Percentiles rank a stretch among this genome's conserved stretches.
These are phyloP conservation scores for Leccinum incarnatum DNA, from an alignment of 768 basidiomycete species.

Conservation along the genomic window DNA sequence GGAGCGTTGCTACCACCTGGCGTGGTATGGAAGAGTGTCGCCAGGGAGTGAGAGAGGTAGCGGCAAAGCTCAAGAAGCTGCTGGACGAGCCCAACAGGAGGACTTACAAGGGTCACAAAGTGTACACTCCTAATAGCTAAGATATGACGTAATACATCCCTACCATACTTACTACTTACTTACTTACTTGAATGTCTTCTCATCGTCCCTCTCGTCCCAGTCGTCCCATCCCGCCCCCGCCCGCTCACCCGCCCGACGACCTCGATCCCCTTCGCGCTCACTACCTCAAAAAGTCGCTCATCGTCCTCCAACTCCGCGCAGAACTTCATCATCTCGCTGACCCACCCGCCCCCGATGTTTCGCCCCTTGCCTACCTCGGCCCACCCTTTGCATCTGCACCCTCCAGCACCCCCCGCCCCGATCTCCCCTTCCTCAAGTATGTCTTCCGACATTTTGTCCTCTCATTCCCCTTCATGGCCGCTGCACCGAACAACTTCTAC, in stretches of 20 bases:
- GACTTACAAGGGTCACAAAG: slow-evolving; percentile 32
- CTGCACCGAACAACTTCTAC: slow-evolving; percentile 90
- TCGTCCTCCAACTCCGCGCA: slow-evolving; percentile 78
- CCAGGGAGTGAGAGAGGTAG: slow-evolving; percentile 59
- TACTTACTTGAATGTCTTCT: not conserved
- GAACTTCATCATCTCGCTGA: slow-evolving; percentile 72
- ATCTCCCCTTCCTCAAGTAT: slow-evolving; percentile 87
- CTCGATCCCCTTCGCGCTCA: slow-evolving; percentile 92
- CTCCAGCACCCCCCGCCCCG: slow-evolving; percentile 52
- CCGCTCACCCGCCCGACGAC: slow-evolving; percentile 1
- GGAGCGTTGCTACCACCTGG: slow-evolving; percentile 71
- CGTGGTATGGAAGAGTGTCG: slow-evolving; percentile 61
- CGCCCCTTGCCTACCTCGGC: slow-evolving; percentile 83
- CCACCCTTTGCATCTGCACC: slow-evolving; percentile 78
- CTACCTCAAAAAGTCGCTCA: slow-evolving; percentile 95
- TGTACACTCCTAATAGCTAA: slow-evolving; percentile 29
- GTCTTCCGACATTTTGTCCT: slow-evolving; percentile 91
- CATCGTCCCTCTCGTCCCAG: not conserved
- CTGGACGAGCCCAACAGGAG: slow-evolving; percentile 35
- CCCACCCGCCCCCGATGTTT: slow-evolving; percentile 38
- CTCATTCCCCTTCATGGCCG: slow-evolving; percentile 91
- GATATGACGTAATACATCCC: slow-evolving; percentile 16
- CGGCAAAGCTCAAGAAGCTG: slow-evolving; percentile 54
- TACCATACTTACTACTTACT: not conserved
- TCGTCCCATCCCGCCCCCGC: slow-evolving; percentile 11